These are phyloP conservation scores for Globisporangium takayamanum DNA, from an alignment of 352 stramenopile species.

Conservation along the genomic window DNA sequence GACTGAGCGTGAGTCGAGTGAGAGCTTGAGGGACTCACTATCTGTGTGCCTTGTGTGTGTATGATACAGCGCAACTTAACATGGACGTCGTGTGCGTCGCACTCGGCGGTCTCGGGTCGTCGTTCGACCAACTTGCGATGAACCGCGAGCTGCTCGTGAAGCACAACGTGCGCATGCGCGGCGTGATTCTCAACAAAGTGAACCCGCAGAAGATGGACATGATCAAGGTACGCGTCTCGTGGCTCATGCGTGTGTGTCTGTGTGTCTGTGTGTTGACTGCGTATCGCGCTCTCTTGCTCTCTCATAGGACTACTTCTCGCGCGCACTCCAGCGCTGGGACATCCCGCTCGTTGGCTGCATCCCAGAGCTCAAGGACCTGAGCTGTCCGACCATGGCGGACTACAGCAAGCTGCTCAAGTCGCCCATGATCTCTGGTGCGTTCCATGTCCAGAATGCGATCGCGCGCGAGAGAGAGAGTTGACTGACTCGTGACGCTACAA, in stretches of 20 bases:
- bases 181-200: conserved; percentile 87
- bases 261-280: not conserved
- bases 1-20: not conserved
- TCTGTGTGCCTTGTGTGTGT: not conserved
- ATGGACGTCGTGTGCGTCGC: conserved; percentile 82
- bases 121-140: conserved; percentile 82
- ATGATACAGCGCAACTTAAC: conserved; percentile 49
- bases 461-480: not conserved
- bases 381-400: conserved; percentile 80
- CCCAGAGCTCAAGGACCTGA: conserved; percentile 76
- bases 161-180: conserved; percentile 66
- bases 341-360: conserved; percentile 86
- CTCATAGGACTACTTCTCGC: conserved; percentile 79
- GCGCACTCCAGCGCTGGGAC: conserved; percentile 87
- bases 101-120: conserved; percentile 71
- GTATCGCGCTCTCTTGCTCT: not conserved
- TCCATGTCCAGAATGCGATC: too few relatives aligned
- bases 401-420: conserved; percentile 84
- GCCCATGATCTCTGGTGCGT: conserved; percentile 63
- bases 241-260: not conserved
- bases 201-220: conserved; percentile 88
- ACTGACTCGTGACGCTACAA: conserved; percentile 1
- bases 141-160: conserved; percentile 80
- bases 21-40: not conserved
- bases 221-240: conserved; percentile 51